Base-by-base conservation (phyloP, 2,329 filamentous ascomycete genomes). In the Aureobasidium melanogenum region DNA sequence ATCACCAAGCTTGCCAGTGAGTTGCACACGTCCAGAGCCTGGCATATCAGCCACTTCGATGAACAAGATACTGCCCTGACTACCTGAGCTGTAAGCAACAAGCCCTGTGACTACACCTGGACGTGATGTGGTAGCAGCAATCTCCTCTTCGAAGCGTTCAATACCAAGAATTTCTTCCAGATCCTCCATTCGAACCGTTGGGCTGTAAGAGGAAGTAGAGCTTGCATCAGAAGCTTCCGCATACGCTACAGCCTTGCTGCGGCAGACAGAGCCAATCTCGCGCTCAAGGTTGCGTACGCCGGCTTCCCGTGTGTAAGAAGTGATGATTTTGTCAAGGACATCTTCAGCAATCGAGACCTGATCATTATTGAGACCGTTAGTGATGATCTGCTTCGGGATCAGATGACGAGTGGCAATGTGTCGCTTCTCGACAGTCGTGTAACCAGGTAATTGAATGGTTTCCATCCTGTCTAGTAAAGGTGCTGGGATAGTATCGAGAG, bases 31-130 rank as follows among this genome's bases (percentile, higher is more conserved):
- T 36, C 94, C 94, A 61, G 84, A 87, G 46, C 94, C 94, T 0
- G 94, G 94, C 91, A 97, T 97, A 71, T 96, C 92, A 12, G 93
- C 91, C 47, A 97, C 91, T 76, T 99, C 94, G 68, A 99, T 99
- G 79, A 99, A 99, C 61, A 99, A 82, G 69, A 99, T 99, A 71
- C 89, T 92, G 64, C 94, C 94, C 73, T 97, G 93, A 51, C 91
- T 91, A 54, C 94, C 93, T 4, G 88, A 88, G 70, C 88, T 91
- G 77, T 97, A 99, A 9, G 94, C 94, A 17, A 99, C 94, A 34
- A 99, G 86, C 15, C 94, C 94, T 0, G 94, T 99, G 39, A 99
- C 93, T 61, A 99, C 89, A 61, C 94, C 94, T 1, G 94, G 93
- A 19, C 91, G 86, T 66, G 72, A 80, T 41, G 84, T 84, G 70